Percentiles rank a stretch among this genome's conserved stretches.
These are phyloP conservation scores for Trichoderma orchidacearum DNA, from an alignment of 495 filamentous ascomycete genomes.

Conservation along the genomic window DNA sequence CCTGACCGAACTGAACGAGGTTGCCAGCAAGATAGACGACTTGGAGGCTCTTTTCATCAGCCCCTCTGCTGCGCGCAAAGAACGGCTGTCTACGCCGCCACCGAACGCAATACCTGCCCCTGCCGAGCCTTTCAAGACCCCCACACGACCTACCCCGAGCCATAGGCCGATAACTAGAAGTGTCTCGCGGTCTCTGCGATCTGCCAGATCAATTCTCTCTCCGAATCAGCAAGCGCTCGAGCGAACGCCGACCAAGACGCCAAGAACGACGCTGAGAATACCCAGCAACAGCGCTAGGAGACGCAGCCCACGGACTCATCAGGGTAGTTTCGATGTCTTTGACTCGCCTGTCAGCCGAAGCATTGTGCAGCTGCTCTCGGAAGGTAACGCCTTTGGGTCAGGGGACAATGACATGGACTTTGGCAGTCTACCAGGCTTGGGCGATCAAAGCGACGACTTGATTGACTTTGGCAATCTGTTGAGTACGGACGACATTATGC, in stretches of 20 bases:
- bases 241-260: conserved; percentile 14
- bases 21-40: conserved; percentile 26
- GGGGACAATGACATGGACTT: conserved; percentile 22
- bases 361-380: conserved; percentile 44
- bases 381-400: conserved; percentile 20
- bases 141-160: conserved; percentile 40
- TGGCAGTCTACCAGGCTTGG: conserved; percentile 15
- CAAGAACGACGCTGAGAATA: conserved; percentile 14
- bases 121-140: conserved; percentile 37
- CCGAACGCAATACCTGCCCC: conserved; percentile 43
- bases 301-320: conserved; percentile 23
- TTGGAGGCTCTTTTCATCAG: conserved; percentile 46
- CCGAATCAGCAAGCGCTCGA: conserved; percentile 15
- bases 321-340: conserved; percentile 19
- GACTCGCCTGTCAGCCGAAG: conserved; percentile 46
- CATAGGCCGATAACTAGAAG: conserved; percentile 43
- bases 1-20: conserved; percentile 9
- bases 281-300: conserved; percentile 18
- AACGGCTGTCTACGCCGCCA: conserved; percentile 48
- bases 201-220: conserved; percentile 20
- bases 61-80: conserved; percentile 13
- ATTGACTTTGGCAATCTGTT: conserved; percentile 25
- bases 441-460: conserved; percentile 4
- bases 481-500: conserved; percentile 34
- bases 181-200: conserved; percentile 36